phyloP scores from a whole-genome alignment of 2,329 filamentous ascomycete species.

The Phaeosphaeria sp. region DNA sequence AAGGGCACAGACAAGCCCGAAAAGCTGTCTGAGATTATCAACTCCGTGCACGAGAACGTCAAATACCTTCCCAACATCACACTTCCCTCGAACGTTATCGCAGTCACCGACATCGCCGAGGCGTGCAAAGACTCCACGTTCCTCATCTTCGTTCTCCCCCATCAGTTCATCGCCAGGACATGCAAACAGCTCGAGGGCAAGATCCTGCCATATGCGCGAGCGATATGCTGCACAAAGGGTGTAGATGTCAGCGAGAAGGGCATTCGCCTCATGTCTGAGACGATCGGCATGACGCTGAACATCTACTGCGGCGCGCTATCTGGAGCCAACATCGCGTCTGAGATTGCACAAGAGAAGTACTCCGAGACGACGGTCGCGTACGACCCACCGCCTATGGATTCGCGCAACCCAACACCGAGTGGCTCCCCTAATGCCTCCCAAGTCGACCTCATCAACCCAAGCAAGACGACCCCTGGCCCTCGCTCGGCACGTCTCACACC shows the following conservation, averaged over 20 bases:
- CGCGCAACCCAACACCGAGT: slow-evolving; percentile 71
- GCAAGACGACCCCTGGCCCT: slow-evolving; percentile 57
- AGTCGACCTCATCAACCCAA: slow-evolving; percentile 61
- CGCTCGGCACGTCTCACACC: slow-evolving; percentile 77
- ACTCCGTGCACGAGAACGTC: slow-evolving; percentile 91
- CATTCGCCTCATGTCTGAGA: slow-evolving; percentile 90
- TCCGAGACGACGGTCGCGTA: slow-evolving; percentile 97
- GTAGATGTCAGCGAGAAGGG: slow-evolving; percentile 89
- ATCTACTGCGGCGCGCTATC: slow-evolving; percentile 98
- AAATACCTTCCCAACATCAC: slow-evolving; percentile 94
- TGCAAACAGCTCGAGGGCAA: slow-evolving; percentile 86
- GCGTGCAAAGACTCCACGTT: slow-evolving; percentile 85
- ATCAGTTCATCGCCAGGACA: slow-evolving; percentile 91
- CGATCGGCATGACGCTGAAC: slow-evolving; percentile 85
- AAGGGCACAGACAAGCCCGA: slow-evolving; percentile 70
- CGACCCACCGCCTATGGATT: slow-evolving; percentile 89
- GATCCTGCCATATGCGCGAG: slow-evolving; percentile 89
- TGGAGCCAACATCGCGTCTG: slow-evolving; percentile 93
- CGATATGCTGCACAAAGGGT: slow-evolving; percentile 97
- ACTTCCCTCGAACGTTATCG: slow-evolving; percentile 82
- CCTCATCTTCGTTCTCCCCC: slow-evolving; percentile 93
- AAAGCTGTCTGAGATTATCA: slow-evolving; percentile 92
- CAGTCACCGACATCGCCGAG: slow-evolving; percentile 80
- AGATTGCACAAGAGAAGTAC: slow-evolving; percentile 95
- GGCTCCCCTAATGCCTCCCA: slow-evolving; percentile 57